phyloP scores from a whole-genome alignment of 352 stramenopile species.

The Aphanomyces cochlioides region DNA sequence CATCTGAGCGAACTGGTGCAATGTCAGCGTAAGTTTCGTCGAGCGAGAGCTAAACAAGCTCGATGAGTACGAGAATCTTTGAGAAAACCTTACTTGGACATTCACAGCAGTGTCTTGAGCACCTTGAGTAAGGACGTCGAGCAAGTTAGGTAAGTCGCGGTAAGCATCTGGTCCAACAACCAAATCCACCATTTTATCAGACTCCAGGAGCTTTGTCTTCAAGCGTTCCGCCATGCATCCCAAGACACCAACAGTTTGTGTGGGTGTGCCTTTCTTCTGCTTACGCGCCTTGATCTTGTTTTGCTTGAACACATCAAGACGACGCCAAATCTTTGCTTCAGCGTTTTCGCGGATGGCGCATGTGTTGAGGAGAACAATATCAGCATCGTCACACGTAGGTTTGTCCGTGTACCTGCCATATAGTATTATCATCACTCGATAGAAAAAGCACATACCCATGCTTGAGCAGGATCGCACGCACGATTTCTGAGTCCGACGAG shows the following conservation, averaged over 20 bases:
- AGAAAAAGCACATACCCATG: conserved; percentile 43
- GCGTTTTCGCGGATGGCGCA: conserved; percentile 99
- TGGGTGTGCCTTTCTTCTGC: conserved; percentile 43
- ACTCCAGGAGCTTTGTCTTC: conserved; percentile 94
- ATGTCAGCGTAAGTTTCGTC: conserved; percentile 99
- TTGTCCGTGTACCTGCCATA: conserved; percentile 36
- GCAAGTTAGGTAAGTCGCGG: conserved; percentile 93
- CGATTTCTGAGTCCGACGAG: conserved; percentile 97
- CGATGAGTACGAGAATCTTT: not conserved
- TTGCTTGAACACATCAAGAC: conserved; percentile 71
- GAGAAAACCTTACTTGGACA: conserved; percentile 51
- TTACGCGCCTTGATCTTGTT: conserved; percentile 60
- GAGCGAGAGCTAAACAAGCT: conserved; percentile 78
- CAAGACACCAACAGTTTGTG: conserved; percentile 92
- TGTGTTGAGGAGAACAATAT: conserved; percentile 98
- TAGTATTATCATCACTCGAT: conserved; percentile 31
- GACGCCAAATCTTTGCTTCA: conserved; percentile 92
- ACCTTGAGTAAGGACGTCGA: conserved; percentile 70
- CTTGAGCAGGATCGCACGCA: conserved; percentile 90
- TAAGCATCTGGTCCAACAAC: conserved; percentile 99
- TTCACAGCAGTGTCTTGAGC: conserved; percentile 85
- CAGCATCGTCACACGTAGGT: conserved; percentile 67
- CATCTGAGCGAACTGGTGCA: conserved; percentile 86
- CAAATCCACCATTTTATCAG: conserved; percentile 95
- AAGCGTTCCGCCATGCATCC: conserved; percentile 99